Conservation (phyloP, 345 rosid genomes). For the Acer negundo region DNA sequence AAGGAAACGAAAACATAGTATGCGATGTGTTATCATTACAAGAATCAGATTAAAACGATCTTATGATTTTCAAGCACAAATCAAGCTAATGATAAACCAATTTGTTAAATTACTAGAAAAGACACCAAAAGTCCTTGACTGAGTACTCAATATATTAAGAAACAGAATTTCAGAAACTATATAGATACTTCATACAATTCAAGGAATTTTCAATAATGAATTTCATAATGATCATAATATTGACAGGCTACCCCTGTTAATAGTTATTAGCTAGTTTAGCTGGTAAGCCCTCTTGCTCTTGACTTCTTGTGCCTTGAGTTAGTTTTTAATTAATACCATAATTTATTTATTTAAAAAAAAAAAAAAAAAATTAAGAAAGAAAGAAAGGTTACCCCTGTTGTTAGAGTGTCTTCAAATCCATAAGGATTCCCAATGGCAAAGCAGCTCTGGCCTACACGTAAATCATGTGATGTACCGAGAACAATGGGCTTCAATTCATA, state of each 20-base stretch:
- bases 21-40: not conserved
- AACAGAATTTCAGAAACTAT: not conserved
- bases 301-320: too few species aligned
- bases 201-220: not conserved
- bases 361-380: too few species aligned
- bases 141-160: not conserved
- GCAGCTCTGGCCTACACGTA: conserved; percentile 87
- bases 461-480: conserved; percentile 65
- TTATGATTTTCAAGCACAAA: not conserved
- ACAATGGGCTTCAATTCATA: conserved; percentile 65
- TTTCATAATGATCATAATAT: not conserved
- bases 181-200: not conserved
- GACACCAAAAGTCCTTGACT: not conserved
- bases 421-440: conserved; percentile 88
- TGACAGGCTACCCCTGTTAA: conserved; percentile 60
- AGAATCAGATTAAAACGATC: conserved; percentile 12
- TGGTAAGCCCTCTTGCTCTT: too few species aligned
- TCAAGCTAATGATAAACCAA: not conserved
- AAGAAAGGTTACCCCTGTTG: conserved; percentile 72
- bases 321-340: too few species aligned
- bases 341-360: too few species aligned
- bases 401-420: conserved; percentile 89
- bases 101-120: not conserved
- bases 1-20: not conserved
- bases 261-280: not conserved